Base-by-base conservation (phyloP, 768 basidiomycete species). In the Rhizopogon roseolus region DNA sequence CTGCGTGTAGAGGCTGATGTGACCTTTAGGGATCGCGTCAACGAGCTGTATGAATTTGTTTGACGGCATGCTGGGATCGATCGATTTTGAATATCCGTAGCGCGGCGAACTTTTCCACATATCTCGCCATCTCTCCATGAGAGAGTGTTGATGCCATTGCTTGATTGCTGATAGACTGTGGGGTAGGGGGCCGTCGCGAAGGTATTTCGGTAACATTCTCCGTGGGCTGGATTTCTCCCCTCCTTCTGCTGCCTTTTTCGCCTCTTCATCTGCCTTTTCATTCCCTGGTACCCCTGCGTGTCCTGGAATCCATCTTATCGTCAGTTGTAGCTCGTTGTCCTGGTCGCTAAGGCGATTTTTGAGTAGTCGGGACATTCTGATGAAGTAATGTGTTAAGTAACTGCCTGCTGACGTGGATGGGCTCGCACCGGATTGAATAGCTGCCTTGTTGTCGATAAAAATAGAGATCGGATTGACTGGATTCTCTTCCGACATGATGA, bases 231-330 rank as follows among this genome's bases (percentile, higher is more conserved):
- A 9, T 1, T 37, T 22, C 6, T 13, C 6, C n/a, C n/a, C n/a
- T n/a, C n/a, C n/a, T n/a, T 32, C 6, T 3, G 52, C 62, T n/a
- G 64, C 65, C 6, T 36, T 19, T 36, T 64, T 66, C 3, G 66
- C 66, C 39, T 60, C 52, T 27, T 25, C 29, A 29, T 64, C 65
- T 3, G 60, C 65, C n/a, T 14, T 1, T 16, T 64, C 58, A 25
- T 64, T 64, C 0, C 63, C 63, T 4, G 34, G 41, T 5, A 64
- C 56, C 5, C 53, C 57, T 1, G 17, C 27, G 17, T 64, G 63
- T 0, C 60, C 60, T 5, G 60, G 56, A 1, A 60, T 52, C 63
- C 63, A 64, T 53, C 45, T 41, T 36, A 58, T 5, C 0, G 37
- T 48, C 10, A 53, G 29, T 1, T 43, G 16, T 1, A 27, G 19